A percentile compares a stretch with the other conserved stretches of the same genome.
phyloP scores from a whole-genome alignment of 176 grass and related monocot genomes.

The Typha latifolia region DNA sequence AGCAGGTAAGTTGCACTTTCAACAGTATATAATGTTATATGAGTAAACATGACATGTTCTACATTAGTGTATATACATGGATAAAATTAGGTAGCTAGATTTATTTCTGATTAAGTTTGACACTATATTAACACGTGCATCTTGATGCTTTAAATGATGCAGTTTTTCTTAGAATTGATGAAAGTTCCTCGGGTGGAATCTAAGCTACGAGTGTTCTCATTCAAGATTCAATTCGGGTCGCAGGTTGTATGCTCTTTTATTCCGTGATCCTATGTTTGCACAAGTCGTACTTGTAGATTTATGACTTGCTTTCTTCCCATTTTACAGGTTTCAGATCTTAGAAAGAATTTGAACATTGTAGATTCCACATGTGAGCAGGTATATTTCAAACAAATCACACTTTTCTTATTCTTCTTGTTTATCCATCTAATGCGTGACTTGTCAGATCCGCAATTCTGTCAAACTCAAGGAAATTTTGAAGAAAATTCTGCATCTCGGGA shows the following conservation, averaged over 20 bases:
- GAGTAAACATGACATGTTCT: no score
- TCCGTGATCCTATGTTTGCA: not conserved
- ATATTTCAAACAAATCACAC: constrained; percentile 12
- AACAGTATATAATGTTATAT: no score
- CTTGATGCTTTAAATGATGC: constrained; percentile 19
- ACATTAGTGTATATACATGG: no score
- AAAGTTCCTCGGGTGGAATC: constrained; percentile 95
- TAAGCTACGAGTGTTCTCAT: constrained; percentile 76
- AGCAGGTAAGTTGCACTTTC: constrained; percentile 49
- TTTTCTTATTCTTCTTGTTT: constrained; percentile 1
- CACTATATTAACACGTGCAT: no score
- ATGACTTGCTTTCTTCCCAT: not conserved
- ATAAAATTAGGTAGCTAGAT: no score
- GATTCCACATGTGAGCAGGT: constrained; percentile 80
- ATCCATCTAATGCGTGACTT: constrained; percentile 10
- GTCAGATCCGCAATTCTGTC: constrained; percentile 77
- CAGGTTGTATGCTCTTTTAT: constrained; percentile 37
- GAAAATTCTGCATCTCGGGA: constrained; percentile 95
- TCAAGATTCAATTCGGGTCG: constrained; percentile 87
- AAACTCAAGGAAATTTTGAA: constrained; percentile 99
- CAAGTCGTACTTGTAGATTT: not conserved
- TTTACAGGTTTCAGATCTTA: constrained; percentile 65
- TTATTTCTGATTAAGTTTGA: no score
- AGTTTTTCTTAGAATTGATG: constrained; percentile 99
- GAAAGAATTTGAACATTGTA: constrained; percentile 69